Conservation (phyloP, 108 stramenopile genomes). For the Fragilariopsis cylindrus region DNA sequence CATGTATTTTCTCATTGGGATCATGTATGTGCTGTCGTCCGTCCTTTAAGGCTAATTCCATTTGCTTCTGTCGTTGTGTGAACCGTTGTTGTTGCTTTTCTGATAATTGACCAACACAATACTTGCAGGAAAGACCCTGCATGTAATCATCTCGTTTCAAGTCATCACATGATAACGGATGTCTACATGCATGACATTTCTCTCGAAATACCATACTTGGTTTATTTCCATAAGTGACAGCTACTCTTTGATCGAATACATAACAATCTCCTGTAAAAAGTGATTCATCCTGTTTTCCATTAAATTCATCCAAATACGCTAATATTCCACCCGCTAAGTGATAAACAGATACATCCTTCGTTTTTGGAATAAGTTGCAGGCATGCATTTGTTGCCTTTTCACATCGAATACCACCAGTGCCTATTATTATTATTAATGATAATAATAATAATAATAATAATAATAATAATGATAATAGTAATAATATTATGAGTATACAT, state of each 20-base stretch:
- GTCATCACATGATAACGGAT: conserved; percentile 54
- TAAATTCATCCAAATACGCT: conserved; percentile 64
- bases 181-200: conserved; percentile 75
- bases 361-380: conserved; percentile 29
- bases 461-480: no score
- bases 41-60: conserved; percentile 26
- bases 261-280: conserved; percentile 82
- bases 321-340: conserved; percentile 91
- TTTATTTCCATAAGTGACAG: conserved; percentile 65
- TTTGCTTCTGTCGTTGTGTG: conserved; percentile 39
- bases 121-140: conserved; percentile 50
- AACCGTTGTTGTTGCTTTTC: conserved; percentile 43
- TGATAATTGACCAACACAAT: conserved; percentile 36
- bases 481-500: background rate
- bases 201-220: conserved; percentile 50
- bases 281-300: conserved; percentile 42
- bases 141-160: conserved; percentile 35
- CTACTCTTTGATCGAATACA: conserved; percentile 85
- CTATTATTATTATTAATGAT: background rate
- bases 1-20: conserved; percentile 26
- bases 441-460: no score
- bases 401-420: conserved; percentile 91
- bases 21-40: conserved; percentile 27
- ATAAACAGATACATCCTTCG: conserved; percentile 60
- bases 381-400: conserved; percentile 85